Evolutionary conservation across 768 basidiomycete genomes (phyloP), one percentile per base, ranked within the genome.

Genomic region (Suillus lakei): DNA sequence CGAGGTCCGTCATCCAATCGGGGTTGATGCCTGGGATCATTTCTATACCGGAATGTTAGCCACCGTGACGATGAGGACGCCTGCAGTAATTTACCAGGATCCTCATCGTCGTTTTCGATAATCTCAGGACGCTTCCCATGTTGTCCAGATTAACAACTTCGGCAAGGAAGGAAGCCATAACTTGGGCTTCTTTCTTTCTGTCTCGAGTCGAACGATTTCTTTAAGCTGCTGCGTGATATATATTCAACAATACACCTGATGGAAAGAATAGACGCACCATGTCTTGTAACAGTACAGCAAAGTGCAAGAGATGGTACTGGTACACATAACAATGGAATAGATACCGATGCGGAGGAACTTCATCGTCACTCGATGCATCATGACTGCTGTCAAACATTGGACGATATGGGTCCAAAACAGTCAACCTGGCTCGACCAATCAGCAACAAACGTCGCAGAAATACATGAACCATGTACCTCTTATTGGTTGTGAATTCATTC

Each of bases 281-380:
- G 8, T 75, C 75, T n/a, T 72, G 67, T 5, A 82, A 63, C 13
- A 71, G 66, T 10, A 66, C 63, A 3, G 77, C 71, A 66, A 84
- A 82, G 15, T 72, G 75, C 72, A 82, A 79, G 59, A 82, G 68
- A 64, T 85, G 84, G 62, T 80, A 84, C 66, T 93, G 90, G 72
- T 91, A 92, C 34, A 91, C 84, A 69, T 89, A 93, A 59, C 88
- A 90, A 63, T 91, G 80, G 69, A 93, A 93, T 9, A 93, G 78
- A 71, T 88, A 86, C 46, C 88, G 85, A 74, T 92, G 91, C 0
- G 88, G 85, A 0, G 86, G 87, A 15, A 82, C 76, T 8, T 84
- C 82, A n/a, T 76, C 66, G 16, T 75, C 72, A 61, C 69, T 63
- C 34, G 62, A 66, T 18, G 66, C 60, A 53, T 74, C 77, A 63